Evolutionary conservation across 768 basidiomycete species (phyloP).

Genomic region (Serpula lacrymans): DNA sequence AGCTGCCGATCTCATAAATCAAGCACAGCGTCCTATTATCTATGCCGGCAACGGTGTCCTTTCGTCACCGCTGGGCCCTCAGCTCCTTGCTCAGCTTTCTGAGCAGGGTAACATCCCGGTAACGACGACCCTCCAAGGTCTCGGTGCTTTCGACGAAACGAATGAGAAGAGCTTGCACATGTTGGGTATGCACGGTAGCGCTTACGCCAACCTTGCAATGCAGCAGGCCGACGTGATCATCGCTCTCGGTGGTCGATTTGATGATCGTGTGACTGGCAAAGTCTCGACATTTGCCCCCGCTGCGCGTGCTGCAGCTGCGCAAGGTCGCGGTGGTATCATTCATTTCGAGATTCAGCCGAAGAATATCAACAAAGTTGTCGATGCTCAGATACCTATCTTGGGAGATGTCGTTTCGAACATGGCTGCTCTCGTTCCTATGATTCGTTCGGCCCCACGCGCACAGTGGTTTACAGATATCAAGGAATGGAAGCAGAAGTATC

Average conservation of each 20-base stretch:
- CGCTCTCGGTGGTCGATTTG: slow-evolving; percentile 93
- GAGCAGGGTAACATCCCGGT: slow-evolving; percentile 93
- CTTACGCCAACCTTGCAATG: slow-evolving; percentile 97
- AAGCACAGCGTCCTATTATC: slow-evolving; percentile 85
- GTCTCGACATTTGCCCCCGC: slow-evolving; percentile 88
- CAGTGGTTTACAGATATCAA: slow-evolving; percentile 85
- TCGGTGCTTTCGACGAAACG: slow-evolving; percentile 93
- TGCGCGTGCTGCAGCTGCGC: slow-evolving; percentile 78
- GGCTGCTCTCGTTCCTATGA: slow-evolving; percentile 75
- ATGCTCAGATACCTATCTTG: slow-evolving; percentile 89
- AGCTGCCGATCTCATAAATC: slow-evolving; percentile 89
- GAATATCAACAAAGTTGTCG: slow-evolving; percentile 98
- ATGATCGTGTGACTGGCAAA: slow-evolving; percentile 96
- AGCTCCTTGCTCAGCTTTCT: slow-evolving; percentile 72
- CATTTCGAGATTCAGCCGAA: slow-evolving; percentile 99
- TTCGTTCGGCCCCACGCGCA: slow-evolving; percentile 58
- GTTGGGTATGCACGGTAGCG: slow-evolving; percentile 98
- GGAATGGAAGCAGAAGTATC: slow-evolving; percentile 82
- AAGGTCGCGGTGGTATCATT: slow-evolving; percentile 93
- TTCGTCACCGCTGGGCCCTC: slow-evolving; percentile 75
- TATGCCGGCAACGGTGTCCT: slow-evolving; percentile 93
- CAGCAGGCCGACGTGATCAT: slow-evolving; percentile 98
- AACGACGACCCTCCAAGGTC: slow-evolving; percentile 93
- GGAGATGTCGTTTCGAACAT: slow-evolving; percentile 91
- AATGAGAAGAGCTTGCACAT: slow-evolving; percentile 87